Evolutionary conservation across 495 filamentous ascomycete genomes (phyloP).

Genomic region (Podospora fimiseda): DNA sequence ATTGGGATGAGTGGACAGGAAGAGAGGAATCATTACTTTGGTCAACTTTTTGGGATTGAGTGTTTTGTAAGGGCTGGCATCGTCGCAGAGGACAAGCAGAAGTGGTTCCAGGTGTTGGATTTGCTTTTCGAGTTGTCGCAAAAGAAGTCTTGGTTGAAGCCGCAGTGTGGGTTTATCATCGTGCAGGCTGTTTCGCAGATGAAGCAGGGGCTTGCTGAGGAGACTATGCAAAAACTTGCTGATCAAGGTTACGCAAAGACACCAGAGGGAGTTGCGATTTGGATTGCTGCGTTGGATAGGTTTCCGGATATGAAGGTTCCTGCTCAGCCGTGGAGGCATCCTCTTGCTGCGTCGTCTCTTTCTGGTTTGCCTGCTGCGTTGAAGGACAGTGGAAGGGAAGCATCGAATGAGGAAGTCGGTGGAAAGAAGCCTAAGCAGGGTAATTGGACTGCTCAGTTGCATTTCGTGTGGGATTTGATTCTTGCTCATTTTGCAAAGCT

Average conservation of each 20-base stretch:
- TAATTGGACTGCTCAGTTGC: slow-evolving; percentile 69
- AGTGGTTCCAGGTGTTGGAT: slow-evolving; percentile 59
- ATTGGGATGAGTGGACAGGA: slow-evolving; percentile 68
- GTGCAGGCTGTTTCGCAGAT: slow-evolving; percentile 46
- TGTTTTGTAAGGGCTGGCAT: slow-evolving; percentile 75
- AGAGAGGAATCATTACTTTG: slow-evolving; percentile 76
- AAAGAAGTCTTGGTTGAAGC: slow-evolving; percentile 78
- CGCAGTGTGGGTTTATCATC: slow-evolving; percentile 75
- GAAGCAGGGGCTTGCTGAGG: slow-evolving; percentile 48
- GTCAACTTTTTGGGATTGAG: slow-evolving; percentile 78
- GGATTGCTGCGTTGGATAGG: slow-evolving; percentile 60
- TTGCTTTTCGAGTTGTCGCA: slow-evolving; percentile 51
- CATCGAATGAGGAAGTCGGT: slow-evolving; percentile 41
- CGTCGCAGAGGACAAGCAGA: slow-evolving; percentile 50
- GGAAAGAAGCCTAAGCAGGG: slow-evolving; percentile 42
- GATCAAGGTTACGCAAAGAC: slow-evolving; percentile 63
- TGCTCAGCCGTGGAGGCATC: slow-evolving; percentile 67
- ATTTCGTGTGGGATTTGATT: slow-evolving; percentile 84
- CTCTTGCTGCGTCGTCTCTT: slow-evolving; percentile 59
- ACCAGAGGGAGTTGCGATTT: slow-evolving; percentile 82
- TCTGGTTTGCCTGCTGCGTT: slow-evolving; percentile 62
- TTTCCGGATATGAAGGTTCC: slow-evolving; percentile 62
- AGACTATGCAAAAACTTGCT: slow-evolving; percentile 54
- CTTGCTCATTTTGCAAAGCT: slow-evolving; percentile 44
- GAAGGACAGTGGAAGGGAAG: slow-evolving; percentile 63